phyloP scores from a whole-genome alignment of 345 rosid species.

The Acer saccharum region DNA sequence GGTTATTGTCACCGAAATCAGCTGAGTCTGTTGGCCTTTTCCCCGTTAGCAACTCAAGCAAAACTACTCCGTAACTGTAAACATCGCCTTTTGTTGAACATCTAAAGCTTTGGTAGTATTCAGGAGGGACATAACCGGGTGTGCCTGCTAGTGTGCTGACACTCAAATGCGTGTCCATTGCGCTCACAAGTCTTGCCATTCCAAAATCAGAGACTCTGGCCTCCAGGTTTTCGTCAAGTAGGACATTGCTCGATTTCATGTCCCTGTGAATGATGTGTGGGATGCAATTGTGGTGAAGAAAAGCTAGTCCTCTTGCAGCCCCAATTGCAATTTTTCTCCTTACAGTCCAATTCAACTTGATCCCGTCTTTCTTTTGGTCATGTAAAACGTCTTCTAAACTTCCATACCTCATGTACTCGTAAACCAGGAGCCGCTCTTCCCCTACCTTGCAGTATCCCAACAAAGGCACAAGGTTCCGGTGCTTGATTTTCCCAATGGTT shows the following conservation, averaged over 20 bases:
- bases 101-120: conserved; percentile 89
- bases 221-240: conserved; percentile 83
- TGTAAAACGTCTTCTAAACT: conserved; percentile 94
- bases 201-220: conserved; percentile 98
- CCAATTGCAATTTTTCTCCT: conserved; percentile 89
- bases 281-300: conserved; percentile 85
- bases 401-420: conserved; percentile 93
- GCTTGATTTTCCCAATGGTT: conserved; percentile 95
- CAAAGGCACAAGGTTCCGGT: conserved; percentile 87
- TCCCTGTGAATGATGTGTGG: conserved; percentile 96
- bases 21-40: conserved; percentile 90
- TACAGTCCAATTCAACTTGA: conserved; percentile 77
- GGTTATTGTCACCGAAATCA: conserved; percentile 95
- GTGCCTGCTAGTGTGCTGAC: conserved; percentile 99
- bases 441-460: conserved; percentile 91
- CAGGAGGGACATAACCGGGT: conserved; percentile 98
- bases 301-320: conserved; percentile 87
- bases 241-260: conserved; percentile 97
- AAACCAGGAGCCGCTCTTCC: conserved; percentile 90
- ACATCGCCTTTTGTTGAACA: conserved; percentile 95
- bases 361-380: conserved; percentile 61
- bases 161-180: conserved; percentile 91
- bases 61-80: conserved; percentile 91
- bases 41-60: conserved; percentile 88
- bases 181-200: conserved; percentile 91